Base-by-base conservation (phyloP, 1,284 basidiomycete species). In the Athelia sp. region DNA sequence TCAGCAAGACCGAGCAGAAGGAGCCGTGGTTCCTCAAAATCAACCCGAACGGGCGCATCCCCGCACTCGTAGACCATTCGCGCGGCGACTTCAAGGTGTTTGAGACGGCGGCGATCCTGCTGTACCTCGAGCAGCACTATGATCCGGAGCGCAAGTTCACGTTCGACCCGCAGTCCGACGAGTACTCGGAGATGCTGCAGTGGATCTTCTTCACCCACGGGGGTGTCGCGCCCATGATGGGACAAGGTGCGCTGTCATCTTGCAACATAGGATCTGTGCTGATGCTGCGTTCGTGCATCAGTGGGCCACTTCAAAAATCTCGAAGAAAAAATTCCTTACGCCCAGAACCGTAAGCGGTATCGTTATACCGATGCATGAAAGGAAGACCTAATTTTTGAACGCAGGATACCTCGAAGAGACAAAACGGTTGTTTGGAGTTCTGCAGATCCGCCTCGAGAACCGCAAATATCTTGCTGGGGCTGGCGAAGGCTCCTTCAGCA, bases 41-140 rank as follows among this genome's bases (percentile, higher is more conserved):
- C 56, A 79, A 82, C 64, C 82, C 81, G 10, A 84, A 84, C 58
- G 82, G 82, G 14, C 69, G 80, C 34, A 83, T 84, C 53, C 82
- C 82, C 17, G 76, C 76, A 11, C 62, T 82, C n/a, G 62, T 74
- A 24, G 75, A 81, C 53, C 62, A 60, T 42, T 63, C 68, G 8
- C 63, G 71, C 43, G 60, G 63, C 43, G 71, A 72, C 22, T 78
- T 79, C 52, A 59, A 62, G 18, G 71, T 85, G 18, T 84, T 81
- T 56, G 84, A 87, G 60, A 76, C 70, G 13, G 76, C 75, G 4
- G 77, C 77, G 6, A 82, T 86, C 53, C 59, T 83, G 43, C 60
- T 82, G 15, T 86, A 84, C 61, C 68, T 86, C 45, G 67, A 68
- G 2, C 74, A 78, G 55, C 70, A 75, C 51, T 82, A 74, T 56